Conservation (phyloP, 2,329 filamentous ascomycete species). For the Polytolypa hystricis region DNA sequence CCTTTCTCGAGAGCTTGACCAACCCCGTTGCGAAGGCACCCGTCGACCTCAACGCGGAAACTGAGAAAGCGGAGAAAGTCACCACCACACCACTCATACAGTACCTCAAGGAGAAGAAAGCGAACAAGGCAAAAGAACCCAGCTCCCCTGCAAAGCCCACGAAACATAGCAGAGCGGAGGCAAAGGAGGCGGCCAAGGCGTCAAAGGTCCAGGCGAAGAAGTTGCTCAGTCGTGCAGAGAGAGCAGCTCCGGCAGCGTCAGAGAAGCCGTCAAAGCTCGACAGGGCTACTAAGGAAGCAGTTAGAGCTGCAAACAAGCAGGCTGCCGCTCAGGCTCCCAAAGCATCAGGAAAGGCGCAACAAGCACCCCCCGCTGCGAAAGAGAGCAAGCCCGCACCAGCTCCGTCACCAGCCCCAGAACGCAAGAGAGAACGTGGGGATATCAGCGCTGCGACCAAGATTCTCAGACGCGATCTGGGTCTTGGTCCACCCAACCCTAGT, state of each 20-base stretch:
- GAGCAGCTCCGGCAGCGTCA: constrained; percentile 18
- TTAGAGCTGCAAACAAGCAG: constrained; percentile 44
- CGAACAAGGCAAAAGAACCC: constrained; percentile 48
- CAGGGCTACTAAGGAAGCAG: constrained; percentile 51
- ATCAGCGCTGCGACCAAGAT: constrained; percentile 46
- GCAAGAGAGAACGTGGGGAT: constrained; percentile 44
- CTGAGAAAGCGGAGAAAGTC: constrained; percentile 46
- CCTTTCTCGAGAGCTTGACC: constrained; percentile 77
- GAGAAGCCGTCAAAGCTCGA: constrained; percentile 32
- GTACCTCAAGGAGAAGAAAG: constrained; percentile 84
- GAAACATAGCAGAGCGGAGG: constrained; percentile 20
- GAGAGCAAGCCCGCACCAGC: constrained; percentile 1
- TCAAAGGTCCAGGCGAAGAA: constrained; percentile 33
- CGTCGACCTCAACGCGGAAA: constrained; percentile 40
- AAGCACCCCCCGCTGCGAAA: constrained; percentile 11
- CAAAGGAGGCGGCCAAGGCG: constrained; percentile 30
- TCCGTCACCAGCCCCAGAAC: constrained; percentile 31
- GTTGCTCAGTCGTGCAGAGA: constrained; percentile 29
- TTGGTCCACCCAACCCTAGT: constrained; percentile 34
- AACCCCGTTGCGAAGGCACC: constrained; percentile 53
- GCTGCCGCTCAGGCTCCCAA: constrained; percentile 23
- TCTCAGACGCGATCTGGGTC: constrained; percentile 51
- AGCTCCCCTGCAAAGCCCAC: constrained; percentile 34
- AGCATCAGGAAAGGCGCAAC: constrained; percentile 19
- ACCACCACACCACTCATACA: constrained; percentile 84